These are phyloP conservation scores for Lepidium sativum DNA, from an alignment of 345 rosid genomes.

Conservation along the genomic window DNA sequence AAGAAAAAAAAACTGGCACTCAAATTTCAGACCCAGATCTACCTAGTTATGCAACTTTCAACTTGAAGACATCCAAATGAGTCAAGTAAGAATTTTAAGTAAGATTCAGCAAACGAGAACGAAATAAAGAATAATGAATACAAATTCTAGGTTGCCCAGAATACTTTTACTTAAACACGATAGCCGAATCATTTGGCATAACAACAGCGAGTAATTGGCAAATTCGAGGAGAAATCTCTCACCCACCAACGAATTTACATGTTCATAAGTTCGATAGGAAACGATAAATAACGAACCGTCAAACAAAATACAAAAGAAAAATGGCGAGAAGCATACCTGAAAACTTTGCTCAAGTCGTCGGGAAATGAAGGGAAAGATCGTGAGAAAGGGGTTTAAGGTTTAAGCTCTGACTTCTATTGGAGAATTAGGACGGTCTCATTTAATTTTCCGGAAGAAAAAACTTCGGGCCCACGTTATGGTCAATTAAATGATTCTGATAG, in stretches of 20 bases:
- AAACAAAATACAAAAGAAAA: not conserved
- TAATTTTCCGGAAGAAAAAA: not conserved
- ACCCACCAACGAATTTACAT: not conserved
- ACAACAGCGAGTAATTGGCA: not conserved
- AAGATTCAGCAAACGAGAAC: not conserved
- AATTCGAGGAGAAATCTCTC: not conserved
- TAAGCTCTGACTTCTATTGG: not conserved
- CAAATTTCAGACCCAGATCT: not conserved
- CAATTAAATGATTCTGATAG: not conserved
- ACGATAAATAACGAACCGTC: not conserved
- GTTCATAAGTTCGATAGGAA: not conserved
- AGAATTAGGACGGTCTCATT: not conserved
- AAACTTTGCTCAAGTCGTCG: not conserved
- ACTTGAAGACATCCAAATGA: not conserved
- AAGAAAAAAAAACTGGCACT: not conserved
- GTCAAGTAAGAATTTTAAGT: not conserved
- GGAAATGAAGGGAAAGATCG: not conserved
- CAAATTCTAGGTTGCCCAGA: not conserved
- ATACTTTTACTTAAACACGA: not conserved
- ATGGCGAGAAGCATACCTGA: slow-evolving; percentile 4
- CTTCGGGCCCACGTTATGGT: slow-evolving; percentile 17
- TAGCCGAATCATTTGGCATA: not conserved
- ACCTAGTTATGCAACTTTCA: not conserved
- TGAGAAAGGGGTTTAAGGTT: slow-evolving; percentile 24
- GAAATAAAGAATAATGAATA: not conserved